phyloP scores from a whole-genome alignment of 257 asterid species.

The Salvia hispanica region DNA sequence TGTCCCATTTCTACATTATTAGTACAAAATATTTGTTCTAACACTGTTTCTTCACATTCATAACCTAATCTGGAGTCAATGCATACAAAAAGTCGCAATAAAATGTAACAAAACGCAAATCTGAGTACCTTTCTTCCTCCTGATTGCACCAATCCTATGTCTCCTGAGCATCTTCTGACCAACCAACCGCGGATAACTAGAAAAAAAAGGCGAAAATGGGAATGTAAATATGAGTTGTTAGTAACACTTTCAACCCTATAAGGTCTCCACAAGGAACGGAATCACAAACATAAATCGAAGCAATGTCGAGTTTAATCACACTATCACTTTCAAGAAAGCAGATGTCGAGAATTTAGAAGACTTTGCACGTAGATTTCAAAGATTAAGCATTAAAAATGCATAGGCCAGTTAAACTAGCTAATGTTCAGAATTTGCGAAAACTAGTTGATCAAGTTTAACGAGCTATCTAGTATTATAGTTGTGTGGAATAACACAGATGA shows the following conservation, averaged over 20 bases:
- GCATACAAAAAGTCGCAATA: too few species aligned
- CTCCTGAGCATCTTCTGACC: slow-evolving; percentile 93
- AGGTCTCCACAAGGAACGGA: background rate
- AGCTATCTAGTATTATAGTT: slow-evolving; percentile 3
- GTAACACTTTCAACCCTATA: slow-evolving; percentile 13
- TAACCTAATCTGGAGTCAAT: background rate
- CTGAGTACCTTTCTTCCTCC: slow-evolving; percentile 75
- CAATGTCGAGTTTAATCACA: background rate
- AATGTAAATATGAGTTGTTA: slow-evolving; percentile 1
- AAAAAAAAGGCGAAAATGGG: slow-evolving; percentile 20
- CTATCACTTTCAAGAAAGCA: background rate
- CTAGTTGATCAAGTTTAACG: background rate
- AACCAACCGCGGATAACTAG: slow-evolving; percentile 98
- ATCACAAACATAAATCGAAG: background rate
- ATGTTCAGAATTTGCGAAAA: slow-evolving; percentile 22
- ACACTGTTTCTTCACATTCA: background rate
- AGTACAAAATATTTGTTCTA: background rate
- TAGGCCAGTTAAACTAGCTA: background rate
- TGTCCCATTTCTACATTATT: background rate
- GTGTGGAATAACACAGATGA: slow-evolving; percentile 21
- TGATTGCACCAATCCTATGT: slow-evolving; percentile 73
- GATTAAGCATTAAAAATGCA: background rate
- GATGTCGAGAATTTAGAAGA: background rate
- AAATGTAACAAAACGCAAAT: background rate
- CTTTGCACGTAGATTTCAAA: slow-evolving; percentile 3